These are phyloP conservation scores for Hypoxylon sp. DNA, from an alignment of 2,329 filamentous ascomycete species.

Conservation along the genomic window DNA sequence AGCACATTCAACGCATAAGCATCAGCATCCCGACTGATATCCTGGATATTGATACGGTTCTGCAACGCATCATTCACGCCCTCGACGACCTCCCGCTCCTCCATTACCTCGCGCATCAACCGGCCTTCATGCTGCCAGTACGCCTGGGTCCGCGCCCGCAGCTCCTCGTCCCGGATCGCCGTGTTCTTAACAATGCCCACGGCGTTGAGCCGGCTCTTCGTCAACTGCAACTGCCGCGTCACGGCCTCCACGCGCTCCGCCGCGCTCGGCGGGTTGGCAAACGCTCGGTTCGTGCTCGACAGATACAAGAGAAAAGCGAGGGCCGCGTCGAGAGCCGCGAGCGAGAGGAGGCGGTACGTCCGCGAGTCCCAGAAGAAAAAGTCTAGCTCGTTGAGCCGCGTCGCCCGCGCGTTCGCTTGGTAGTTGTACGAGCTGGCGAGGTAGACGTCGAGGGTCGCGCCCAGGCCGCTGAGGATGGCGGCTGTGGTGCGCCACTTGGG, in stretches of 20 bases:
- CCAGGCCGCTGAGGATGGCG: conserved; percentile 71
- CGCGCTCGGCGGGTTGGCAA: conserved; percentile 72
- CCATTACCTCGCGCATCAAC: conserved; percentile 81
- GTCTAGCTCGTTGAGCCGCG: conserved; percentile 74
- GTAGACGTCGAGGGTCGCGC: conserved; percentile 77
- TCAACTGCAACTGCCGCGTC: conserved; percentile 69
- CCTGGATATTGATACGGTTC: conserved; percentile 73
- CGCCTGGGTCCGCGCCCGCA: conserved; percentile 75
- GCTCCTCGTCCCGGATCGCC: conserved; percentile 77
- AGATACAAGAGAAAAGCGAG: conserved; percentile 80
- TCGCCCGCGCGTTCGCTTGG: conserved; percentile 73
- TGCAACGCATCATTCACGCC: conserved; percentile 77
- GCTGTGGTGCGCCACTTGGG: conserved; percentile 78
- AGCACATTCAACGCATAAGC: conserved; percentile 67
- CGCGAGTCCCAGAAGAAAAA: conserved; percentile 80
- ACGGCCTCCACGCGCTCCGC: conserved; percentile 76
- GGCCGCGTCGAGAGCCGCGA: conserved; percentile 75
- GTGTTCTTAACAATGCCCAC: conserved; percentile 85
- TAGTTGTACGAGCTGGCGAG: conserved; percentile 75
- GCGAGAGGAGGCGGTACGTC: conserved; percentile 71
- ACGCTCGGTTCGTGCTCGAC: conserved; percentile 83
- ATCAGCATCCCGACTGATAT: conserved; percentile 75
- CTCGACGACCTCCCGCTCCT: conserved; percentile 81
- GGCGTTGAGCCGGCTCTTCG: conserved; percentile 78
- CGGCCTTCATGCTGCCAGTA: conserved; percentile 88